phyloP scores from a whole-genome alignment of 2,329 filamentous ascomycete species.

The Monosporascus cannonballus region DNA sequence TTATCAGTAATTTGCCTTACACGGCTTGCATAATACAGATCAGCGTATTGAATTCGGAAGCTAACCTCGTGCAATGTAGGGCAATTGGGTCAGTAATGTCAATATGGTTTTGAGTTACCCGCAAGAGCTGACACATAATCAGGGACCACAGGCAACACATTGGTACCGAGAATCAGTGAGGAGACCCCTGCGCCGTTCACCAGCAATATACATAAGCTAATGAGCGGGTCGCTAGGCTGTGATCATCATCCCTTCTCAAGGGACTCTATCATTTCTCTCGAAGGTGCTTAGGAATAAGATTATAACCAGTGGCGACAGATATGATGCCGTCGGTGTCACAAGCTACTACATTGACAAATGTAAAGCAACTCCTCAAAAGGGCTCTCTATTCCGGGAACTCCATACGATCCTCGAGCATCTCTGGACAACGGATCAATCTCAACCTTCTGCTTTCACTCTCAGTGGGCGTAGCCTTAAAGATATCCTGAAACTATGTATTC shows the following conservation, averaged over 20 bases:
- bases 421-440: not conserved
- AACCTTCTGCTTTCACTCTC: not conserved
- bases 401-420: not conserved
- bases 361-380: not conserved
- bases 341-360: conserved; percentile 2
- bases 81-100: not conserved
- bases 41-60: not conserved
- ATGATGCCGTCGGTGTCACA: not conserved
- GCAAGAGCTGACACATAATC: not conserved
- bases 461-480: not conserved
- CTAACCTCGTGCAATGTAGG: not conserved
- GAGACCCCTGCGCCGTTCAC: not conserved
- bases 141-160: conserved; percentile 1
- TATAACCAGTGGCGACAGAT: not conserved
- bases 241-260: conserved; percentile 9
- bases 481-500: conserved; percentile 1
- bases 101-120: not conserved
- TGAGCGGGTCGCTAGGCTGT: conserved; percentile 3
- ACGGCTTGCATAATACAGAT: too few relatives aligned
- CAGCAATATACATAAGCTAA: not conserved
- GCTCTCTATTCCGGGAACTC: not conserved
- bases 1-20: too few relatives aligned
- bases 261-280: conserved; percentile 2
- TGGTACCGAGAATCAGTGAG: conserved; percentile 8
- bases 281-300: not conserved